Evolutionary conservation across 805 yeast species (phyloP), one percentile per base, ranked within the genome.

Genomic region (Schwanniomyces occidentalis): DNA sequence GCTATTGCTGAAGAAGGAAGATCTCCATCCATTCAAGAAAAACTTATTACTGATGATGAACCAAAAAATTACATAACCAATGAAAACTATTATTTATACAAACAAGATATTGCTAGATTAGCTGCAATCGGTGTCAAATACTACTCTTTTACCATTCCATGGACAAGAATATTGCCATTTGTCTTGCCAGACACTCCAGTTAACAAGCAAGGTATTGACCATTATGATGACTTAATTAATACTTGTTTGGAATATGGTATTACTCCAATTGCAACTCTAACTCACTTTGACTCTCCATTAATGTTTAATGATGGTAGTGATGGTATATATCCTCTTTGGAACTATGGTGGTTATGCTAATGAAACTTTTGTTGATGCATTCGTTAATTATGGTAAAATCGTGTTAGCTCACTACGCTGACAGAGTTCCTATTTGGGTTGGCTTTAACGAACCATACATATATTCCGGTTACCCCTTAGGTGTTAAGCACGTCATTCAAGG

Each of bases 131-230:
- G 65, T 6, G 55, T 51, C 20, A 54, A 54, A 20, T 29, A 45
- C 31, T 62, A 62, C 41, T 58, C 65, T 6, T 45, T 62, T 42
- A 38, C 61, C 6, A 53, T 62, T 30, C 58, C 66, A 5, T 62
- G 66, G 65, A 44, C 62, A 9, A 46, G 68, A 38, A 57, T 62
- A 13, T 42, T 58, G 22, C 68, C 66, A 4, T 52, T 53, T 31
- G 58, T 48, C 17, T 24, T 49, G 8, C 53, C 52, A 4, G 63
- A 62, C 8, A 38, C 58, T 14, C 58, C 57, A 32, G 57, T 56
- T 25, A 58, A 60, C 41, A 25, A 54, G 26, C 49, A 56, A 27
- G 60, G 48, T 15, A 39, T 59, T 24, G 49, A 56, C 33, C 54
- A 53, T 38, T 46, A 57, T 30, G 47, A 46, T 24, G 54, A 42